Conservation (phyloP, 2,329 filamentous ascomycete genomes). For the Trichoderma polysporum region DNA sequence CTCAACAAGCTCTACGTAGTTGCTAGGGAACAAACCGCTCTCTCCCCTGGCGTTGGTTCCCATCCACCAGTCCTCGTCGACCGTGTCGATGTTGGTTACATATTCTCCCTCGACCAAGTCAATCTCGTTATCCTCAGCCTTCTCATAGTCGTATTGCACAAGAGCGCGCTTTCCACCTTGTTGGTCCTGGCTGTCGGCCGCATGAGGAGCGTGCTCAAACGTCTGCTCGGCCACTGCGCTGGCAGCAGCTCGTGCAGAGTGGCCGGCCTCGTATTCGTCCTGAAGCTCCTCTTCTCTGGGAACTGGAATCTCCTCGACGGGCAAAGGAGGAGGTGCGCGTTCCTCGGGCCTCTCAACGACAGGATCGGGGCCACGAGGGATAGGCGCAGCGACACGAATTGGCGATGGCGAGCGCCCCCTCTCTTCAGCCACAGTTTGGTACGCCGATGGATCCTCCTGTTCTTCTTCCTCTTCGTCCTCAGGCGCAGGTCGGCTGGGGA, state of each 20-base stretch:
- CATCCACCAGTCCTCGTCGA: constrained; percentile 99
- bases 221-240: constrained; percentile 52
- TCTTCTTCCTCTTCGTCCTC: constrained; percentile 60
- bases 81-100: constrained; percentile 92
- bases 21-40: constrained; percentile 89
- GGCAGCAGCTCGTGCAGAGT: constrained; percentile 59
- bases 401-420: constrained; percentile 63
- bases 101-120: constrained; percentile 85
- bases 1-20: constrained; percentile 87
- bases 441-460: constrained; percentile 52
- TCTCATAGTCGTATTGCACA: constrained; percentile 94
- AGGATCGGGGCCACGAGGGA: constrained; percentile 62
- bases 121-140: constrained; percentile 95
- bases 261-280: constrained; percentile 62
- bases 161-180: constrained; percentile 68
- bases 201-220: constrained; percentile 32
- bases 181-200: constrained; percentile 31
- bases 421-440: constrained; percentile 37
- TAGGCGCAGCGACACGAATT: constrained; percentile 81
- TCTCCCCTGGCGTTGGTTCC: constrained; percentile 84
- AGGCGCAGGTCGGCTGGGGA: constrained; percentile 61
- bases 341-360: constrained; percentile 52
- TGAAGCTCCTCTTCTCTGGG: constrained; percentile 64
- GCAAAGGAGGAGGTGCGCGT: constrained; percentile 58
- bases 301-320: constrained; percentile 62